Evolutionary conservation across 2,329 filamentous ascomycete species (phyloP).

Genomic region (Lasiodiplodia gonubiensis): DNA sequence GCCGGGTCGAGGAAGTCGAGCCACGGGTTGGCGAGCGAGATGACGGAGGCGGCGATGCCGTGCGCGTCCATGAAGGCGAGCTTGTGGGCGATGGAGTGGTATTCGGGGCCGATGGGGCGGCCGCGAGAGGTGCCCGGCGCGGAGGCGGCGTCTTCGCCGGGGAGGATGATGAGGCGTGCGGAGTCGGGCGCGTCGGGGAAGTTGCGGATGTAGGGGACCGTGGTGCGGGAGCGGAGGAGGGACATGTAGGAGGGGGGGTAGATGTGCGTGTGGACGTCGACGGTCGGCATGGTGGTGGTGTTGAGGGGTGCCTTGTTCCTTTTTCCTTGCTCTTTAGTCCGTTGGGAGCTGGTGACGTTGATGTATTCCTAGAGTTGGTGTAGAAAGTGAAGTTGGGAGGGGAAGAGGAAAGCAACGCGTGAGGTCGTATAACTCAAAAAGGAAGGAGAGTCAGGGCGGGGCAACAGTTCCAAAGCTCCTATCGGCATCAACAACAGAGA

Average conservation of each 20-base stretch:
- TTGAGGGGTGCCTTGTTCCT: not conserved
- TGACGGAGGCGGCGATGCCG: conserved; percentile 78
- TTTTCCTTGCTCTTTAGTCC: not conserved
- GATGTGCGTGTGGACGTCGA: conserved; percentile 69
- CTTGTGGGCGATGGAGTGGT: conserved; percentile 80
- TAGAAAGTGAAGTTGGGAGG: not conserved
- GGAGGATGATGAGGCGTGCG: conserved; percentile 71
- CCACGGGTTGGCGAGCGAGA: conserved; percentile 93
- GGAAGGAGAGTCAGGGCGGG: conserved; percentile 14
- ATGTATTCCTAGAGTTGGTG: not conserved
- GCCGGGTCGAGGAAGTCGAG: conserved; percentile 75
- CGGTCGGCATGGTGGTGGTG: conserved; percentile 47
- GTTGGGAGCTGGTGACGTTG: not conserved
- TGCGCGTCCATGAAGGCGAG: conserved; percentile 88
- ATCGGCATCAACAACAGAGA: not conserved
- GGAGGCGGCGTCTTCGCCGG: conserved; percentile 60
- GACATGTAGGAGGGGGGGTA: conserved; percentile 66
- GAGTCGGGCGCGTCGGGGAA: conserved; percentile 61
- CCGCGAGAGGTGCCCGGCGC: conserved; percentile 66
- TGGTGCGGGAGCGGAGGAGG: conserved; percentile 61
- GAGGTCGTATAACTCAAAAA: not conserved
- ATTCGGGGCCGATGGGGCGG: conserved; percentile 81
- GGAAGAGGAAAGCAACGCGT: not conserved
- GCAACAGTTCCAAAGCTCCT: not conserved
- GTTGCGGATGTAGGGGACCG: conserved; percentile 73